These are phyloP conservation scores for Cercospora zeina DNA, from an alignment of 2,329 filamentous ascomycete species.

Conservation along the genomic window DNA sequence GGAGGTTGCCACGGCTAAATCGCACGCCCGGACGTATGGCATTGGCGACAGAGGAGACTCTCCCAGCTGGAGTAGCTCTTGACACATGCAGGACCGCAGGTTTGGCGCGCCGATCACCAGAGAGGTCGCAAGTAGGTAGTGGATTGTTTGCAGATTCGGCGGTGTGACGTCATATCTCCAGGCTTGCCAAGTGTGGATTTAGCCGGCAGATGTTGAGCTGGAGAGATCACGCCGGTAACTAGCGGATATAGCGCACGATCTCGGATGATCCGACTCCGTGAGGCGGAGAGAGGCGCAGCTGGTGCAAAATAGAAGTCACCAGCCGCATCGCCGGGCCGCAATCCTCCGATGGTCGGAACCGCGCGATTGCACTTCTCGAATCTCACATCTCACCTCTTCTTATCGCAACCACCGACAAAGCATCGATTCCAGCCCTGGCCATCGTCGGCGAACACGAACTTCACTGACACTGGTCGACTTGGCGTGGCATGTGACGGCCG, in stretches of 20 bases:
- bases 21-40: not conserved
- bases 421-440: not conserved
- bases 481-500: not conserved
- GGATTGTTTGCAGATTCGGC: not conserved
- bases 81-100: not conserved
- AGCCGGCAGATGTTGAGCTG: not conserved
- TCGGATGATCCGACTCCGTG: not conserved
- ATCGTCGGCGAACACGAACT: not conserved
- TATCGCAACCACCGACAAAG: not conserved
- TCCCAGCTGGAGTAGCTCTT: conserved; percentile 1
- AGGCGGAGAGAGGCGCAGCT: not conserved
- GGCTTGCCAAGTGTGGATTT: not conserved
- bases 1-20: not conserved
- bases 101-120: not conserved
- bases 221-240: too few relatives aligned
- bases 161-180: conserved; percentile 6
- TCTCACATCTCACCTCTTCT: too few relatives aligned
- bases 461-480: not conserved
- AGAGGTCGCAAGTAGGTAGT: not conserved
- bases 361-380: not conserved
- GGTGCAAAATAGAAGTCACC: not conserved
- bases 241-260: not conserved
- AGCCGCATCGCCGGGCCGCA: not conserved
- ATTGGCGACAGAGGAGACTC: not conserved
- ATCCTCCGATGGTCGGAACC: not conserved